Evolutionary conservation across 768 basidiomycete species (phyloP), one percentile per base, ranked within the genome.

Genomic region (Panus rudis): DNA sequence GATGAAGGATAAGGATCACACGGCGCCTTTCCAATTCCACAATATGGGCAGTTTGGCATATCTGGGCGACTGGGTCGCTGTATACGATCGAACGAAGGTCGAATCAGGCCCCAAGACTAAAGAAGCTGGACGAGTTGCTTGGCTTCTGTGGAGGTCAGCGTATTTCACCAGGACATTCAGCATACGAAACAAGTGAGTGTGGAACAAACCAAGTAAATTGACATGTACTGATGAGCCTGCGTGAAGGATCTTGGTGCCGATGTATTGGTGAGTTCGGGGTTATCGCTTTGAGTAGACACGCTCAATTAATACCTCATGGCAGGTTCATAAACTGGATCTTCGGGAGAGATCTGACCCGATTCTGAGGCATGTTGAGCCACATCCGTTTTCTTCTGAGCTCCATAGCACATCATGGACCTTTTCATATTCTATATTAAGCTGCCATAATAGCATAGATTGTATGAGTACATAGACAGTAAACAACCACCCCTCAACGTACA

Each of bases 241-340:
- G 43, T 47, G 45, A 46, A 80, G 79, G 56, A 81, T 83, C 41
- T 60, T 83, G 16, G 77, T 84, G 1, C 80, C 81, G 20, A 67
- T 68, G n/a, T 82, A 79, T 51, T 82, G 79, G 76, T 78, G 49
- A 54, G 73, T 63, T 43, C 31, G 39, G 37, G 27, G 16, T 41
- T 49, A 16, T 31, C 32, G 24, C 6, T 31, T 43, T 28, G 13
- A 17, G 21, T 35, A 16, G 33, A 14, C 33, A 8, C 33, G n/a
- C n/a, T 16, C n/a, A 35, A 16, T 35, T 16, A 35, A 30, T n/a
- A 10, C 10, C 33, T 35, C 33, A 35, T 17, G 33, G 33, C 48
- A 79, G 78, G 82, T 84, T 83, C 66, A 56, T 84, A 52, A 84
- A 81, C 57, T 84, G 82, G 83, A 81, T 84, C 37, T 83, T 84